A percentile compares a stretch with the other conserved stretches of the same genome.
Evolutionary conservation across 2,329 filamentous ascomycete species (phyloP).

Genomic region (Aspergillus sp.): DNA sequence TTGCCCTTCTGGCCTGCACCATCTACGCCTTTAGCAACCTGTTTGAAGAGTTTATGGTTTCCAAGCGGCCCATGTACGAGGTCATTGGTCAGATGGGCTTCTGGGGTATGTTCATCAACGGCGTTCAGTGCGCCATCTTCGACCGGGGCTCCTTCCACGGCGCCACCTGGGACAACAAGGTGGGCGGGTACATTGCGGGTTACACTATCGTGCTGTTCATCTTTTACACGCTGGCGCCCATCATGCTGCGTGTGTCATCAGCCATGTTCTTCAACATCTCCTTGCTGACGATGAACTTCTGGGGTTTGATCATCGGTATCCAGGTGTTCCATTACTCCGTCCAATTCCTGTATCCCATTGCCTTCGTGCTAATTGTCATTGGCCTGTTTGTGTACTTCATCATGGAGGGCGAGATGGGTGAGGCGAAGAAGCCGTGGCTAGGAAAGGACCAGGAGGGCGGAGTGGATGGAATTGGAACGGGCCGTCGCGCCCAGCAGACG

Average conservation of each 20-base stretch:
- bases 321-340: slow-evolving; percentile 77
- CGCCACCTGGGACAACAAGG: slow-evolving; percentile 64
- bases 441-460: slow-evolving; percentile 81
- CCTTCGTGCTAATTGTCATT: slow-evolving; percentile 88
- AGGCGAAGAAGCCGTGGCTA: slow-evolving; percentile 92
- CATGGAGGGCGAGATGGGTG: slow-evolving; percentile 76
- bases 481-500: slow-evolving; percentile 8
- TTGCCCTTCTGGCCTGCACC: slow-evolving; percentile 82
- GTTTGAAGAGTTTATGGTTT: slow-evolving; percentile 90
- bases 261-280: slow-evolving; percentile 97
- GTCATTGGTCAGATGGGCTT: slow-evolving; percentile 87
- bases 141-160: slow-evolving; percentile 71
- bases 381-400: slow-evolving; percentile 86
- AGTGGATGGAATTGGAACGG: slow-evolving; percentile 45
- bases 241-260: slow-evolving; percentile 85
- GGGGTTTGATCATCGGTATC: slow-evolving; percentile 90
- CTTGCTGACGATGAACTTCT: slow-evolving; percentile 90
- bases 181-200: slow-evolving; percentile 79
- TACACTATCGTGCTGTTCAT: slow-evolving; percentile 80
- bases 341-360: slow-evolving; percentile 90
- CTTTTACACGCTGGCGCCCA: slow-evolving; percentile 84
- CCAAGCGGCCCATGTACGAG: slow-evolving; percentile 82
- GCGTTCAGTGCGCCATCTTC: slow-evolving; percentile 85
- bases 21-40: slow-evolving; percentile 89
- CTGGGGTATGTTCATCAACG: slow-evolving; percentile 87